Base-by-base conservation (phyloP, 148 eudicot genomes). In the Oxyria digyna region DNA sequence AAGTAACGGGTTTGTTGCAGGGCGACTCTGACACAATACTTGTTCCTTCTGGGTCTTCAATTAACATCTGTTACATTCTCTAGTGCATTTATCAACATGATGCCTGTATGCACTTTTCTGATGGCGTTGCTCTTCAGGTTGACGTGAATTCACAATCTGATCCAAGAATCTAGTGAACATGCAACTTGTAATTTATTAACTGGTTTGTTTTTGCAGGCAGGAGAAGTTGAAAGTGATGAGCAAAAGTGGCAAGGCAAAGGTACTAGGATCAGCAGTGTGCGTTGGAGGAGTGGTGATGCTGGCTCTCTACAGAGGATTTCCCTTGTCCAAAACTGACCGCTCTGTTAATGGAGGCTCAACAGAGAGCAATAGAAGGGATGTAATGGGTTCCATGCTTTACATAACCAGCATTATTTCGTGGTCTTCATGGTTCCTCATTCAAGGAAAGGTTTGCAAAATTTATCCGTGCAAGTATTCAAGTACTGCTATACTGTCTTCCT, bases 401-500 rank as follows among this genome's bases (percentile, higher is more conserved):
- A 37, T 75, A 24, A 63, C 71, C 59, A 84, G 88, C 78, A 77
- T 79, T 54, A 8, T 88, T 3, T 43, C 64, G 48, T 91, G 95
- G 97, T 77, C 89, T 42, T 85, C 84, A 18, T 91, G 97, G 95
- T 91, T 86, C 70, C 85, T 85, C 29, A 42, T 85, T 42, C 97
- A 91, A 75, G 81, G 84, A 3, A 76, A 78, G 68, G 82, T 91
- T 45, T 81, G 89, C 26, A 82, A 86, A 77, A 75, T 24, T 8
- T 91, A 74, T 72, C 88, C 91, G 1, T 79, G 40, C 67, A 78
- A 73, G 26, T 91, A 88, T 73, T 75, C 87, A 0, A 88, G 85
- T 80, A 91, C 97, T 11, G 74, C 85, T 12, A 68, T 83, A 23
- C 74, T 85, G 85, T 85, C 91, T 27, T 74, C 73, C 50, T 76